These are phyloP conservation scores for Tylopilus sp. DNA, from an alignment of 1,284 basidiomycete species.

Conservation along the genomic window DNA sequence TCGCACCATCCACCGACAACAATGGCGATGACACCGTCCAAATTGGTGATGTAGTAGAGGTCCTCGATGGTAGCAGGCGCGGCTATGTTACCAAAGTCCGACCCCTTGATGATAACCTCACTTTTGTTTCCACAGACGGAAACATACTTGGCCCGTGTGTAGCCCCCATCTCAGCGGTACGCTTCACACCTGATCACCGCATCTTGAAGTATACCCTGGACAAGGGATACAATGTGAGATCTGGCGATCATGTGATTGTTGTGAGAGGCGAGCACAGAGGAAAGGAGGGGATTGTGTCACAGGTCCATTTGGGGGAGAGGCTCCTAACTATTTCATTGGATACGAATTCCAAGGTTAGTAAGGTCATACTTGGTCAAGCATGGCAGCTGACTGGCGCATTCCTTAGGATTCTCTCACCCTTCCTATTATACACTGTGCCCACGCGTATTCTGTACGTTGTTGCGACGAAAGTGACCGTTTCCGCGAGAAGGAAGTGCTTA, in stretches of 20 bases:
- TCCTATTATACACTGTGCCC: background rate
- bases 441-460: background rate
- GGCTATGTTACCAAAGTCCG: background rate
- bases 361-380: no score
- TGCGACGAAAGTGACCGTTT: background rate
- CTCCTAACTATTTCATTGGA: background rate
- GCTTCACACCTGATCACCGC: background rate
- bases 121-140: background rate
- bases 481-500: no score
- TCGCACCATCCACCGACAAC: background rate
- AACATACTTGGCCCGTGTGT: background rate
- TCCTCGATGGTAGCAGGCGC: background rate
- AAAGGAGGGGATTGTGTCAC: background rate
- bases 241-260: background rate
- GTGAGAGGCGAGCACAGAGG: background rate
- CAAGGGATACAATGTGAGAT: background rate
- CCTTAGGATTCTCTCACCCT: background rate
- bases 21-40: background rate
- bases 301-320: background rate
- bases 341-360: background rate
- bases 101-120: background rate
- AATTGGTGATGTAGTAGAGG: background rate
- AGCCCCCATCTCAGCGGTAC: background rate
- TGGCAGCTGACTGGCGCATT: background rate
- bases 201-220: background rate